These are phyloP conservation scores for Coemansia sp. DNA, from an alignment of 192 early-diverging fungal species.

Conservation along the genomic window DNA sequence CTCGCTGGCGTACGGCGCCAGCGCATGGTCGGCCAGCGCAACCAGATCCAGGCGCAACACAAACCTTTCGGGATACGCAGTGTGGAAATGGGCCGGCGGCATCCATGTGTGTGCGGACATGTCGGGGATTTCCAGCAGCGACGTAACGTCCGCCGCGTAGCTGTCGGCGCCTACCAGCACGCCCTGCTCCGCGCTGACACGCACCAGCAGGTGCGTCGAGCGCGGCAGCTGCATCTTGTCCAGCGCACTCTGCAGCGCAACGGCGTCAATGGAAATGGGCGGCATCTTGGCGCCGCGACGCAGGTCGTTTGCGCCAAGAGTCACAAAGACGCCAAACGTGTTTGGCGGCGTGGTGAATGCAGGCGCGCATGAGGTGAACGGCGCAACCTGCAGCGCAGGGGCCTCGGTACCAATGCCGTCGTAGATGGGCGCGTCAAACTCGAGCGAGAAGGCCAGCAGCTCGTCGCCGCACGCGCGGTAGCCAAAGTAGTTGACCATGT, in stretches of 20 bases:
- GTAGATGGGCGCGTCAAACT: slow-evolving; percentile 14
- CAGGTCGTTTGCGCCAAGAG: slow-evolving; percentile 44
- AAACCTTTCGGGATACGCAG: slow-evolving; percentile 34
- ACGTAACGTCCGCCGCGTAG: slow-evolving; percentile 25
- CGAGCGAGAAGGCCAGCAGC: slow-evolving; percentile 14
- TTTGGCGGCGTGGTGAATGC: slow-evolving; percentile 12
- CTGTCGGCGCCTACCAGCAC: slow-evolving; percentile 8
- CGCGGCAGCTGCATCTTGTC: slow-evolving; percentile 38
- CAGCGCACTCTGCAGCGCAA: slow-evolving; percentile 28
- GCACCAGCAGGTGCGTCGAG: slow-evolving; percentile 47
- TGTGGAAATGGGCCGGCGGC: slow-evolving; percentile 43
- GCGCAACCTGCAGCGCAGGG: slow-evolving; percentile 18
- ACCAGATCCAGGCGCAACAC: slow-evolving; percentile 47
- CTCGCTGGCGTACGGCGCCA: slow-evolving; percentile 22
- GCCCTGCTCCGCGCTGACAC: slow-evolving; percentile 39
- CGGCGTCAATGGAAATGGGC: slow-evolving; percentile 26
- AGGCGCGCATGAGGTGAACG: background rate
- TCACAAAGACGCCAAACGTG: slow-evolving; percentile 28
- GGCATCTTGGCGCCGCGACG: slow-evolving; percentile 18
- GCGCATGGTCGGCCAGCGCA: slow-evolving; percentile 42
- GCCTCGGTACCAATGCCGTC: slow-evolving; percentile 5
- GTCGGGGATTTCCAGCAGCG: slow-evolving; percentile 22
- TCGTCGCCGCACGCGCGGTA: slow-evolving; percentile 41
- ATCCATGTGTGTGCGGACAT: slow-evolving; percentile 22
- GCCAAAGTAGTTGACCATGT: slow-evolving; percentile 46